A percentile compares a stretch with the other conserved stretches of the same genome.
Conservation (phyloP, 1,284 basidiomycete genomes). For the Tranzscheliella williamsii region DNA sequence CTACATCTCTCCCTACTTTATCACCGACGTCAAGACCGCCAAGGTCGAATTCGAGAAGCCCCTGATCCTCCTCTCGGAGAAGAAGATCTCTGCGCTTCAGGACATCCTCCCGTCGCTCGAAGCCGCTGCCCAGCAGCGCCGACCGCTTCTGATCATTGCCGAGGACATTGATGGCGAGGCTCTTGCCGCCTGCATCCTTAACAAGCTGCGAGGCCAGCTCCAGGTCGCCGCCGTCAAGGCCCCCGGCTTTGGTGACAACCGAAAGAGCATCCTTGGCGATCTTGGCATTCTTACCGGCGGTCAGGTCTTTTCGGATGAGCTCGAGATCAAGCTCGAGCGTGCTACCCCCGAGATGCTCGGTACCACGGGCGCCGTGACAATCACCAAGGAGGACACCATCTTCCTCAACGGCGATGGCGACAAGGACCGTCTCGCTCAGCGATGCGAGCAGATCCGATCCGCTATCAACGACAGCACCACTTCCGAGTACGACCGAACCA, state of each 20-base stretch:
- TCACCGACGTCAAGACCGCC: conserved; percentile 96
- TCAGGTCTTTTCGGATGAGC: conserved; percentile 95
- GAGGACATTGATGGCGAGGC: conserved; percentile 98
- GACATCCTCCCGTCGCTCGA: conserved; percentile 95
- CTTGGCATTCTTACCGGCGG: conserved; percentile 95
- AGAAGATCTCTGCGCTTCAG: conserved; percentile 94
- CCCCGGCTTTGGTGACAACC: conserved; percentile 98
- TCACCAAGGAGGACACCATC: conserved; percentile 99
- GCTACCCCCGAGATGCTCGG: conserved; percentile 88
- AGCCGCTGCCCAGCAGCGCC: conserved; percentile 83
- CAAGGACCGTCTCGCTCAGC: conserved; percentile 52
- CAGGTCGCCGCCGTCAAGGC: conserved; percentile 92
- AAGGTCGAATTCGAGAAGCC: conserved; percentile 98
- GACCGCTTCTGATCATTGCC: conserved; percentile 92
- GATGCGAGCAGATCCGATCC: conserved; percentile 89
- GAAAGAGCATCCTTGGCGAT: conserved; percentile 95
- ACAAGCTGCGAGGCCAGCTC: conserved; percentile 97
- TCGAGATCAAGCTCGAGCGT: conserved; percentile 95
- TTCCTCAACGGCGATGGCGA: conserved; percentile 80
- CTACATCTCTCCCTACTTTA: conserved; percentile 97
- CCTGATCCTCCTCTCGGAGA: conserved; percentile 87
- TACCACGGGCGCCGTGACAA: conserved; percentile 84
- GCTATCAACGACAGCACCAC: conserved; percentile 82
- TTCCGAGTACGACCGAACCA: conserved; percentile 89
- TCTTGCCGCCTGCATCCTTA: conserved; percentile 92